Evolutionary conservation across 2,329 filamentous ascomycete species (phyloP), one percentile per base, ranked within the genome.

Genomic region (Dactylonectria estremocensis): DNA sequence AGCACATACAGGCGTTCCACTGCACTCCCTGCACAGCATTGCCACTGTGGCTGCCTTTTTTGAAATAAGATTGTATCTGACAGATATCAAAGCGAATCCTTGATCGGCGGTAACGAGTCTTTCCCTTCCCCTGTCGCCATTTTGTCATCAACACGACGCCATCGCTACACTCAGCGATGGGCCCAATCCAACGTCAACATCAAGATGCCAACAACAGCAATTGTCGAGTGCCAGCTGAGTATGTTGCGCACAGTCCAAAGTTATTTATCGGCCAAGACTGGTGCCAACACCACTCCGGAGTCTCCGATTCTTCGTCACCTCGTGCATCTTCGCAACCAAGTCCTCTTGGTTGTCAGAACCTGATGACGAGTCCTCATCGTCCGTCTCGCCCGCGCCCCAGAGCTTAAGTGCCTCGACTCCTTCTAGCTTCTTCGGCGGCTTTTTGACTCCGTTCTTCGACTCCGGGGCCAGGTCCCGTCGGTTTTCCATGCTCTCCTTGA

Each of bases 341-440:
- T 66, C 61, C 16, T 68, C 55, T 16, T 43, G 56, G 35, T 46
- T 50, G 16, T 67, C 67, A 9, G 63, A 64, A 28, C 67, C 69
- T 14, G 70, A 69, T 22, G 70, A 66, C 22, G 64, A 52, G 59
- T 61, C 70, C 58, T 72, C 67, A 1, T 65, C 59, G 22, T 76
- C 74, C 7, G 72, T 76, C 22, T 68, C 71, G 4, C 68, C 69
- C 1, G 67, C 64, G 45, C 63, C 63, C 59, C 56, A 63, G 24
- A 74, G 67, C 16, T 69, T 56, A 37, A 73, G 61, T n/a, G 72
- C 70, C 7, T 76, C 64, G 5, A 75, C 24, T 10, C 69, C 74
- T 57, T 69, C 22, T 3, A 46, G 66, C 31, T 64, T 46, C 7
- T 64, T 52, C 28, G 58, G 11, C 28, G 9, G 31, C 49, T 55